Evolutionary conservation across 108 stramenopile species (phyloP).

Genomic region (Asterionellopsis glacialis): DNA sequence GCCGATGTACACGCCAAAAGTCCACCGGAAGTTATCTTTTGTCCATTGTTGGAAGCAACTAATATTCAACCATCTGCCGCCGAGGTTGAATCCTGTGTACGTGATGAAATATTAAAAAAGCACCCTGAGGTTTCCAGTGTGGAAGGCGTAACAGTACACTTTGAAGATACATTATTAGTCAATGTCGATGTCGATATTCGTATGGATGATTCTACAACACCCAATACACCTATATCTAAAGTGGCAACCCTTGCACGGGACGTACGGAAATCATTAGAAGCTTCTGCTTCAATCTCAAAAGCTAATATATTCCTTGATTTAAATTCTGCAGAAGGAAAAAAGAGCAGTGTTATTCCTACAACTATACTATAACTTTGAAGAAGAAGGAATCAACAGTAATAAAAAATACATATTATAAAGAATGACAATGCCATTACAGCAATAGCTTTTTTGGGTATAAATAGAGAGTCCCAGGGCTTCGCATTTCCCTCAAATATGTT

Average conservation of each 20-base stretch:
- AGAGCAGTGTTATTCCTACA: too few relatives aligned
- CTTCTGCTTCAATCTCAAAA: conserved; percentile 23
- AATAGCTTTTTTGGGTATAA: too few relatives aligned
- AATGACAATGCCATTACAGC: too few relatives aligned
- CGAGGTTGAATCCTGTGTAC: conserved; percentile 18
- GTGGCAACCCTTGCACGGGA: conserved; percentile 14
- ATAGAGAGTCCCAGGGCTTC: too few relatives aligned
- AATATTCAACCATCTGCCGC: conserved; percentile 31
- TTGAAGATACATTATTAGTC: conserved; percentile 36
- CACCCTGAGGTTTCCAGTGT: conserved; percentile 40
- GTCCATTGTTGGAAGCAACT: conserved; percentile 38
- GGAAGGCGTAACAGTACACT: conserved; percentile 46
- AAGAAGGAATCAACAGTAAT: too few relatives aligned
- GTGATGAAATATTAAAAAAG: not conserved
- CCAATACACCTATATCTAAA: conserved; percentile 26
- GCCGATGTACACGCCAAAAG: conserved; percentile 39
- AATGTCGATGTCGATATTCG: conserved; percentile 47
- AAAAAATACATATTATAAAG: too few relatives aligned
- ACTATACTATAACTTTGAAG: too few relatives aligned
- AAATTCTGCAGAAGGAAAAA: conserved; percentile 8
- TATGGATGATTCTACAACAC: conserved; percentile 23
- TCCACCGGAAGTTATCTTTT: conserved; percentile 27
- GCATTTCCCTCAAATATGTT: too few relatives aligned
- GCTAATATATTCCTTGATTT: conserved; percentile 60
- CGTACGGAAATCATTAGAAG: conserved; percentile 33